These are phyloP conservation scores for Phytophthora palmivora DNA, from an alignment of 352 stramenopile genomes.

Conservation along the genomic window DNA sequence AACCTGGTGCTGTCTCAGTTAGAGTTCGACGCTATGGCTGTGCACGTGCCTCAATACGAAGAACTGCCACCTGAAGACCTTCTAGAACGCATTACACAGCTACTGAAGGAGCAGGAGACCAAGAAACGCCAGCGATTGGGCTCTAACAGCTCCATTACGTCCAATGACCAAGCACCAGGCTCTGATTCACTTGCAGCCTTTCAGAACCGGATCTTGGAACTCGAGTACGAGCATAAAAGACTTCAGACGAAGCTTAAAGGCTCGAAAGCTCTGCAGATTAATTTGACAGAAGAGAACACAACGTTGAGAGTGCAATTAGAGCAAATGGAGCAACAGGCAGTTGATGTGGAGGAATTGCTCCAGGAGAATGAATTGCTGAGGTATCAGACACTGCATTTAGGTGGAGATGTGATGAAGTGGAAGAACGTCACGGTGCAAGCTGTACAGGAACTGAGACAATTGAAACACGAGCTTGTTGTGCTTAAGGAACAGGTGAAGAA, in stretches of 20 bases:
- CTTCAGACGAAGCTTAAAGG: conserved; percentile 70
- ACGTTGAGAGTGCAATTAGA: conserved; percentile 53
- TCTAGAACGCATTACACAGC: conserved; percentile 61
- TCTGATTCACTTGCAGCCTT: conserved; percentile 54
- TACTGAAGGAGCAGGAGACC: conserved; percentile 59
- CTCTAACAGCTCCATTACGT: conserved; percentile 15
- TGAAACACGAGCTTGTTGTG: conserved; percentile 47
- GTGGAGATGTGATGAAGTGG: conserved; percentile 52
- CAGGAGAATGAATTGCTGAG: conserved; percentile 75
- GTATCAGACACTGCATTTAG: conserved; percentile 55
- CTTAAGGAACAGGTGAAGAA: conserved; percentile 52
- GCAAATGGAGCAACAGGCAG: conserved; percentile 53
- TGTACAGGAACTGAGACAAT: conserved; percentile 37
- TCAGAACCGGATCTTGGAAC: conserved; percentile 63
- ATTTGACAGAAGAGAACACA: conserved; percentile 77
- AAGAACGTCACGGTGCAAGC: conserved; percentile 43
- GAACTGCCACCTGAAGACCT: conserved; percentile 58
- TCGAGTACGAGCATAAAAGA: conserved; percentile 76
- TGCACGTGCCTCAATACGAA: conserved; percentile 77
- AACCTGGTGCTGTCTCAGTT: conserved; percentile 80
- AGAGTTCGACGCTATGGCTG: conserved; percentile 80
- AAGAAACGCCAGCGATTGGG: conserved; percentile 38
- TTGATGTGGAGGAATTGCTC: conserved; percentile 58
- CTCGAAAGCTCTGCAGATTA: conserved; percentile 61
- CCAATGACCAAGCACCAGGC: conserved; percentile 1